These are phyloP conservation scores for Camellia lanceoleosa DNA, from an alignment of 148 eudicot species.

Conservation along the genomic window DNA sequence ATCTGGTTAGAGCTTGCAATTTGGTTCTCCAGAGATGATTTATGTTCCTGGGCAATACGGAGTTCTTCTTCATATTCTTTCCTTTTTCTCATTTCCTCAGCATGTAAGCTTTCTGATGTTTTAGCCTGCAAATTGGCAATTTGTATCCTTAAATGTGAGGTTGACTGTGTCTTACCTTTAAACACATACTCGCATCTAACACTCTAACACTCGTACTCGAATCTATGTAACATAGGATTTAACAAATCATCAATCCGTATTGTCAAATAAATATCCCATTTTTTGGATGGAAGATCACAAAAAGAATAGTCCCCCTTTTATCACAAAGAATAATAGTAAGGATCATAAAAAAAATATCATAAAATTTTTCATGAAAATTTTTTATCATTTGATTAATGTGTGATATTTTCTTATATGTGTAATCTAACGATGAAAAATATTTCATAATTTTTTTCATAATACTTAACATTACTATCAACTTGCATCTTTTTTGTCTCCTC, in stretches of 20 bases:
- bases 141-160: too few relatives aligned
- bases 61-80: slow-evolving; percentile 62
- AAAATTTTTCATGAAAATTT: too few relatives aligned
- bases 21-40: slow-evolving; percentile 50
- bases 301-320: background rate
- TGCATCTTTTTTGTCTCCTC: background rate
- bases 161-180: too few relatives aligned
- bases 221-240: background rate
- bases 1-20: slow-evolving; percentile 43
- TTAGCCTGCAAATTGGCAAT: slow-evolving; percentile 24
- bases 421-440: too few relatives aligned
- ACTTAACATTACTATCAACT: too few relatives aligned
- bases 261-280: background rate
- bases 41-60: slow-evolving; percentile 40
- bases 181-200: too few relatives aligned
- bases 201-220: too few relatives aligned
- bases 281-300: background rate
- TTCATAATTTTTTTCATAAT: too few relatives aligned
- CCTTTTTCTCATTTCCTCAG: slow-evolving; percentile 53
- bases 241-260: background rate
- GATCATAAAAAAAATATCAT: too few relatives aligned
- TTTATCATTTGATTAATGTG: too few relatives aligned
- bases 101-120: slow-evolving; percentile 44
- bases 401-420: too few relatives aligned
- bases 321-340: too few relatives aligned